These are phyloP conservation scores for Suhomyces emberorum DNA, from an alignment of 805 yeast species.

Conservation along the genomic window DNA sequence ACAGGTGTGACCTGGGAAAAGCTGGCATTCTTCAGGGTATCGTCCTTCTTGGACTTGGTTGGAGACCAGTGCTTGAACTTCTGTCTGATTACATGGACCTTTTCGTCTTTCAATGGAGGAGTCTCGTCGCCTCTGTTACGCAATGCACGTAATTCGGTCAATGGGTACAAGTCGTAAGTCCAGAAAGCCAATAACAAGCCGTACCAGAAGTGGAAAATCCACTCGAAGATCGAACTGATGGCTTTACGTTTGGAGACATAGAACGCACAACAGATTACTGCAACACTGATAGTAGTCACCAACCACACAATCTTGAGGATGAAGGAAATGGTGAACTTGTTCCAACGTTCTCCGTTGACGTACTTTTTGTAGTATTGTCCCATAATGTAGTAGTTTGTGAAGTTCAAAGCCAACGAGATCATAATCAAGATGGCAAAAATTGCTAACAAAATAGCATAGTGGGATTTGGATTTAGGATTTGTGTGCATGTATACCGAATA, in stretches of 20 bases:
- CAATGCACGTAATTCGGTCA: conserved; percentile 19
- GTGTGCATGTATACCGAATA: conserved; percentile 17
- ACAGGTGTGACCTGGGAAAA: conserved; percentile 3
- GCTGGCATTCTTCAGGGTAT: conserved; percentile 2
- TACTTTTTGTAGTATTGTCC: conserved; percentile 26
- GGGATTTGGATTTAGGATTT: conserved; percentile 13
- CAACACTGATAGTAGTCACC: conserved; percentile 18
- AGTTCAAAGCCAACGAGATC: conserved; percentile 23
- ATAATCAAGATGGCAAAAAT: conserved; percentile 23
- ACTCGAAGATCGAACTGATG: conserved; percentile 20
- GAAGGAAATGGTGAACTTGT: conserved; percentile 26
- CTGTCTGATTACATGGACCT: conserved; percentile 2
- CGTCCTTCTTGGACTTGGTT: conserved; percentile 2
- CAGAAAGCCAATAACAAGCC: conserved; percentile 24
- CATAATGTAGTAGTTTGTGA: conserved; percentile 27
- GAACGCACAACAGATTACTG: conserved; percentile 18
- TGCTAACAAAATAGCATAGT: conserved; percentile 23
- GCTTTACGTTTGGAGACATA: conserved; percentile 16
- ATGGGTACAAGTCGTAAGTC: conserved; percentile 28
- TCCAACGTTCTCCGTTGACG: conserved; percentile 27
- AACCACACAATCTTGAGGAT: conserved; percentile 23
- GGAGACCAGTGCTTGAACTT: conserved; percentile 6
- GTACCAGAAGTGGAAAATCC: conserved; percentile 29
- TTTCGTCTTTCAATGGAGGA: conserved; percentile 1
- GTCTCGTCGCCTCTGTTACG: conserved; percentile 9